Evolutionary conservation across 169 alveolate species (phyloP).

Genomic region (Miamiensis avidus): DNA sequence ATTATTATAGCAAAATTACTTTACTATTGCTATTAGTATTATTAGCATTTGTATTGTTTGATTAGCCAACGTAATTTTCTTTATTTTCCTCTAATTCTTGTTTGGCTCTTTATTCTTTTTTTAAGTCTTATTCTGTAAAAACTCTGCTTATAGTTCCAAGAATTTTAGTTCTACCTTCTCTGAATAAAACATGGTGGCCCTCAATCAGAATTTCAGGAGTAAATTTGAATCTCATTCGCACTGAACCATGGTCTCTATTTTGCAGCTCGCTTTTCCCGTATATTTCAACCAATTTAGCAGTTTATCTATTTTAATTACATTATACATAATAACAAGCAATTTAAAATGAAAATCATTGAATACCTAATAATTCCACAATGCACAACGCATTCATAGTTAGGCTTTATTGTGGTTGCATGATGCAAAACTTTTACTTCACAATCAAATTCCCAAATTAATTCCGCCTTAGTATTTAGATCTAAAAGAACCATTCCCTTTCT

Average conservation of each 20-base stretch:
- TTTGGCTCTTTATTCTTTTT: constrained; percentile 10
- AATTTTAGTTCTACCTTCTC: constrained; percentile 89
- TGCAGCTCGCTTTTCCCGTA: constrained; percentile 60
- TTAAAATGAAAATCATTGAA: too few relatives aligned
- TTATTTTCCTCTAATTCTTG: too few relatives aligned
- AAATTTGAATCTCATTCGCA: constrained; percentile 75
- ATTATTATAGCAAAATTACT: too few relatives aligned
- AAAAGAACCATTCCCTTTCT: constrained; percentile 84
- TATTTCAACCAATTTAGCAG: constrained; percentile 71
- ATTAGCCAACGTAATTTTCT: too few relatives aligned
- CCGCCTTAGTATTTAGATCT: constrained; percentile 51
- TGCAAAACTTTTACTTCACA: constrained; percentile 83
- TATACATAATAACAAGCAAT: background rate
- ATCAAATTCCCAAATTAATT: constrained; percentile 71
- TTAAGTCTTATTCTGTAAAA: constrained; percentile 30
- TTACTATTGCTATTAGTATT: background rate
- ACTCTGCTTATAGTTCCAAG: constrained; percentile 70
- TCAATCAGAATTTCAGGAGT: constrained; percentile 74
- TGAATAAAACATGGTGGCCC: constrained; percentile 70
- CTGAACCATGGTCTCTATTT: constrained; percentile 77
- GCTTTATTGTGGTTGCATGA: constrained; percentile 79
- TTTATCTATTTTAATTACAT: constrained; percentile 41
- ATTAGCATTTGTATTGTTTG: constrained; percentile 4
- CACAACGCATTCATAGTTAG: constrained; percentile 77
- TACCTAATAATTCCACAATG: constrained; percentile 81